Evolutionary conservation across 1,284 basidiomycete genomes (phyloP), one percentile per base, ranked within the genome.

Genomic region (Phlebopus sp.): DNA sequence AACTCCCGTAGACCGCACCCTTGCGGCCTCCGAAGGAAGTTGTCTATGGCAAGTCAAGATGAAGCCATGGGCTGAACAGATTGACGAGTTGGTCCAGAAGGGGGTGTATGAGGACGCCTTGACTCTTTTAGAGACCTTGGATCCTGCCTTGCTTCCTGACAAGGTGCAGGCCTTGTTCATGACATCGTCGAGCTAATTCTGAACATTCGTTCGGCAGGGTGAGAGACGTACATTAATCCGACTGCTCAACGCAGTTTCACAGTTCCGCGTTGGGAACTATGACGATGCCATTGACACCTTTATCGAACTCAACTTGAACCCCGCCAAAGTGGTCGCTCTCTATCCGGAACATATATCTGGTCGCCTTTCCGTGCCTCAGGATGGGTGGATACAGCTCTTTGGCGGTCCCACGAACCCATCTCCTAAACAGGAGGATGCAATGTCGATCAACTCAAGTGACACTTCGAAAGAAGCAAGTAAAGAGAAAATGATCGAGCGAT

Each of bases 291-390:
- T 98, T 47, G 87, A 96, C 60, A 79, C 83, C 1, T 96, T 99
- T 64, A 81, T 95, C 42, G 81, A 87, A 36, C 81, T 96, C 37
- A 89, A 98, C 55, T 77, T 92, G 53, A 96, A 97, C 59, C 96
- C 96, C 0, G 92, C 93, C 2, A 92, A 95, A 60, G 91, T 99
- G 1, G 79, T 99, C 11, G 89, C 94, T 1, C 72, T 98, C 4
- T 99, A 91, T 65, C 91, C 93, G 0, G 78, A 87, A 39, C 74
- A 74, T 14, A 81, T 99, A 2, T 80, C 93, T 0, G 96, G 96
- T 4, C 75, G 88, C 27, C 69, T 98, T 10, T 75, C 84, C 11
- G 78, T 87, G 0, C 78, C 84, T 13, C 77, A 70, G 30, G 77
- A 83, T 1, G 73, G 77, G n/a, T 96, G 94, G 91, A 86, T 95